Conservation (phyloP, 225 moss, liverwort and hornwort genomes). For the Marchantia paleacea region DNA sequence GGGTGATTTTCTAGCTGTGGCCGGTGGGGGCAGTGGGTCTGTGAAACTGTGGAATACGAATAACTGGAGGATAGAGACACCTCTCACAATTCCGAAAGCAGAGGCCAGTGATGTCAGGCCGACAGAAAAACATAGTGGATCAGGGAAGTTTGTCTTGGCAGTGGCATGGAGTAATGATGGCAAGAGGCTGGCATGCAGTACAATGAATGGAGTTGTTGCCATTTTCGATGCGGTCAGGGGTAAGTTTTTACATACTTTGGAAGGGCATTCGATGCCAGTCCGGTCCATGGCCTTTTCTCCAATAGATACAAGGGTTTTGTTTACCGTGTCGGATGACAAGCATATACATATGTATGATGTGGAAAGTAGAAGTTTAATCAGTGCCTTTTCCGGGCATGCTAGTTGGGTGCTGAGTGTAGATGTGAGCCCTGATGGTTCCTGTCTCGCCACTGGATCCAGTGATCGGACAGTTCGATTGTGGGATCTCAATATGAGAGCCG, state of each 20-base stretch:
- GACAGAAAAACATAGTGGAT: conserved; percentile 60
- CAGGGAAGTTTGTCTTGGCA: conserved; percentile 77
- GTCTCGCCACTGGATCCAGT: conserved; percentile 83
- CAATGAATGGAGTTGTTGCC: conserved; percentile 84
- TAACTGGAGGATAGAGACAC: conserved; percentile 69
- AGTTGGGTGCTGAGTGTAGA: conserved; percentile 96
- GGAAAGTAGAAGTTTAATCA: conserved; percentile 66
- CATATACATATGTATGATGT: conserved; percentile 97
- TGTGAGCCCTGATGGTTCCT: conserved; percentile 80
- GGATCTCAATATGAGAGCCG: conserved; percentile 90
- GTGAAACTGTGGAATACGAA: conserved; percentile 88
- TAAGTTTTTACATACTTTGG: conserved; percentile 72
- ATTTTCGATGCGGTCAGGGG: conserved; percentile 70
- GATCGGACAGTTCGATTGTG: conserved; percentile 81
- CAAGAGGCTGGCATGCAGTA: conserved; percentile 88
- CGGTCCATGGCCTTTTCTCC: conserved; percentile 87
- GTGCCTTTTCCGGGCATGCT: conserved; percentile 89
- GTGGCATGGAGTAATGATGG: conserved; percentile 96
- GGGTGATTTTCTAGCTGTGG: conserved; percentile 87
- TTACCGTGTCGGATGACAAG: conserved; percentile 90
- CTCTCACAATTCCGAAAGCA: conserved; percentile 58
- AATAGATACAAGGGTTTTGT: conserved; percentile 71
- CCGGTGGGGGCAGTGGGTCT: conserved; percentile 90
- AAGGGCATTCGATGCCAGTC: conserved; percentile 94
- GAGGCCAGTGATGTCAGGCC: conserved; percentile 52